These are phyloP conservation scores for Yamadazyma kanchanaburiensis DNA, from an alignment of 1,139 yeast species.

Conservation along the genomic window DNA sequence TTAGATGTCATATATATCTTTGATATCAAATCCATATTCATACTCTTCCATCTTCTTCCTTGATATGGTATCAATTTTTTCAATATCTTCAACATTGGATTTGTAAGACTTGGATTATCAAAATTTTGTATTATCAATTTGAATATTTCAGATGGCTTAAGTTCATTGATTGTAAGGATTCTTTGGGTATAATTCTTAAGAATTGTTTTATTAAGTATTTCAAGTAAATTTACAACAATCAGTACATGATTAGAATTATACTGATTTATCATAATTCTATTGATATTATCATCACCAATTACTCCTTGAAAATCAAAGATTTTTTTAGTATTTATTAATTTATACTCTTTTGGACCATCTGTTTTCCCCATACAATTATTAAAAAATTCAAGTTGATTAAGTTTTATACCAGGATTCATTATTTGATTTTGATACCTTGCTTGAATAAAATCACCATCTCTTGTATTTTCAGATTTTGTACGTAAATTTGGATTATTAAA, in stretches of 20 bases:
- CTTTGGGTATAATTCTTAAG: slow-evolving; percentile 50
- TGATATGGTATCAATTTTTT: slow-evolving; percentile 86
- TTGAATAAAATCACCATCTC: slow-evolving; percentile 34
- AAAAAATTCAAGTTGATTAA: slow-evolving; percentile 44
- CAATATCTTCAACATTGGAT: slow-evolving; percentile 67
- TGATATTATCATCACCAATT: slow-evolving; percentile 25
- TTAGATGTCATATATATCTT: slow-evolving; percentile 77
- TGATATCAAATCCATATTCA: slow-evolving; percentile 91
- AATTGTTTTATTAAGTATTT: slow-evolving; percentile 41
- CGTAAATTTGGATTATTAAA: slow-evolving; percentile 37
- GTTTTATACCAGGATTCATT: slow-evolving; percentile 43
- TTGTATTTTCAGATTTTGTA: slow-evolving; percentile 14
- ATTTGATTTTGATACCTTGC: slow-evolving; percentile 33
- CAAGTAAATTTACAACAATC: slow-evolving; percentile 43
- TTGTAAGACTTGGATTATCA: slow-evolving; percentile 61
- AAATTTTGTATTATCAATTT: slow-evolving; percentile 45
- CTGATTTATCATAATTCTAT: slow-evolving; percentile 24
- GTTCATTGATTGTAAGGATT: slow-evolving; percentile 51
- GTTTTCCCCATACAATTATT: slow-evolving; percentile 30
- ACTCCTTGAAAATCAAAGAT: slow-evolving; percentile 23
- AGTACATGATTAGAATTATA: slow-evolving; percentile 45
- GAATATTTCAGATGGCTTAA: slow-evolving; percentile 51
- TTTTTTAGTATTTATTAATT: slow-evolving; percentile 29
- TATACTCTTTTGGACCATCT: slow-evolving; percentile 13
- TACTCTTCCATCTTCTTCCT: slow-evolving; percentile 91